phyloP scores from a whole-genome alignment of 805 yeast species.

The Nakazawaea siamensis region DNA sequence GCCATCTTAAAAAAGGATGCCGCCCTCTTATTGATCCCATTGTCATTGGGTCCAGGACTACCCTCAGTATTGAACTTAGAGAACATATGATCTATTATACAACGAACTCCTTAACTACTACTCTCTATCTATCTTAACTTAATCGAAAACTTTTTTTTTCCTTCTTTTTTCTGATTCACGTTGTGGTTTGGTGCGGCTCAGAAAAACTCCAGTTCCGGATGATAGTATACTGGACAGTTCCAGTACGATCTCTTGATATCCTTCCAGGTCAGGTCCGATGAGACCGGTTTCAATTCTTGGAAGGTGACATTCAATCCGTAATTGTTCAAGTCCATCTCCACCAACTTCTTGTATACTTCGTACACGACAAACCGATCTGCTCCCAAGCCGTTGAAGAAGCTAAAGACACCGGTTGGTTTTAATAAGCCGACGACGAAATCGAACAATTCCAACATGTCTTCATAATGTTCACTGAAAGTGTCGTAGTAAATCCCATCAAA shows the following conservation, averaged over 20 bases:
- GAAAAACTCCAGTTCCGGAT: slow-evolving; percentile 48
- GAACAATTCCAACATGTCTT: slow-evolving; percentile 79
- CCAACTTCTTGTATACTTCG: slow-evolving; percentile 80
- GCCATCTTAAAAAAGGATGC: slow-evolving; percentile 11
- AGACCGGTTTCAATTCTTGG: slow-evolving; percentile 39
- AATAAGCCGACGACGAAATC: slow-evolving; percentile 76
- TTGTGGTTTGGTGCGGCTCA: no score
- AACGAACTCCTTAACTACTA: no score
- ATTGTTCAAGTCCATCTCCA: slow-evolving; percentile 67
- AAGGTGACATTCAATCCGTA: slow-evolving; percentile 70
- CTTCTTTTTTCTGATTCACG: no score
- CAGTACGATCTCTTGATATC: slow-evolving; percentile 57
- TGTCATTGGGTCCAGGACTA: slow-evolving; percentile 11
- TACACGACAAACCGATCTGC: slow-evolving; percentile 69
- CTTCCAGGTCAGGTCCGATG: slow-evolving; percentile 39
- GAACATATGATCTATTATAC: no score
- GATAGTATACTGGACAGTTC: slow-evolving; percentile 62
- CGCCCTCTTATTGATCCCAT: slow-evolving; percentile 9
- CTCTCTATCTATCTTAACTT: no score
- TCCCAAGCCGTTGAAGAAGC: slow-evolving; percentile 88
- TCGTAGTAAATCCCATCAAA: slow-evolving; percentile 92
- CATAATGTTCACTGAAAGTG: slow-evolving; percentile 87
- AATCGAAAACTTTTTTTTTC: no score
- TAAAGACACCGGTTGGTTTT: slow-evolving; percentile 76
- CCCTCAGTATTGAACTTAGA: slow-evolving; percentile 12